A percentile compares a stretch with the other conserved stretches of the same genome.
These are phyloP conservation scores for Bruguiera sexangula DNA, from an alignment of 345 rosid genomes.

Conservation along the genomic window DNA sequence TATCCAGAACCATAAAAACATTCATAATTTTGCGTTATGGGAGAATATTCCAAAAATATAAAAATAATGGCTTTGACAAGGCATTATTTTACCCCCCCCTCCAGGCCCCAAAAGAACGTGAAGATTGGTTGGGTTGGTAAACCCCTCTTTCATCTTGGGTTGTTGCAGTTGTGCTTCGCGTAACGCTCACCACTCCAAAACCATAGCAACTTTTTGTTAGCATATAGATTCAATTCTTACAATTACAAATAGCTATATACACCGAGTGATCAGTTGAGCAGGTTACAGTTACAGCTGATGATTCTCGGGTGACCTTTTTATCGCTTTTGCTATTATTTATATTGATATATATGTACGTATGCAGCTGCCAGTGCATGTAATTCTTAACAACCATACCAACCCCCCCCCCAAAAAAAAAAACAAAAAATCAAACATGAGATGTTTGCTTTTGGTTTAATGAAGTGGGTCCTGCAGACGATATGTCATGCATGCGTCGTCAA, in stretches of 20 bases:
- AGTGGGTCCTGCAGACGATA: conserved; percentile 3
- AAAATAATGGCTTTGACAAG: too few species aligned
- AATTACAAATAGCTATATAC: not conserved
- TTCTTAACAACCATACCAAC: conserved; percentile 39
- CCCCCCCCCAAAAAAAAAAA: not conserved
- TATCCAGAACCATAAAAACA: too few species aligned
- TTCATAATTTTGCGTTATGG: too few species aligned
- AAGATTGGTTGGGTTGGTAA: conserved; percentile 45
- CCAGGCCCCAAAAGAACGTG: not conserved
- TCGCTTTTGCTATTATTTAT: not conserved
- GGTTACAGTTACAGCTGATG: not conserved
- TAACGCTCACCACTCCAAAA: conserved; percentile 10
- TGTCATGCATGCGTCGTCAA: too few species aligned
- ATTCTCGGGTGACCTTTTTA: too few species aligned
- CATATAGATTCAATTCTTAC: not conserved
- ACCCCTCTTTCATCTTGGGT: conserved; percentile 31
- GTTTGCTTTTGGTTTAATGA: conserved; percentile 22
- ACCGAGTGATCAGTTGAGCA: conserved; percentile 17
- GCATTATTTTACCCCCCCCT: too few species aligned
- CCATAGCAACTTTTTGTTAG: not conserved
- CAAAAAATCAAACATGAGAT: not conserved
- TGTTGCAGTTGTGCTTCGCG: conserved; percentile 12
- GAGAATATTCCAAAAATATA: too few species aligned
- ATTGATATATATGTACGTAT: not conserved
- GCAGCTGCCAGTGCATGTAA: conserved; percentile 1